Percentiles rank a stretch among this genome's conserved stretches.
These are phyloP conservation scores for Phialocephala subalpina DNA, from an alignment of 2,329 filamentous ascomycete genomes.

Conservation along the genomic window DNA sequence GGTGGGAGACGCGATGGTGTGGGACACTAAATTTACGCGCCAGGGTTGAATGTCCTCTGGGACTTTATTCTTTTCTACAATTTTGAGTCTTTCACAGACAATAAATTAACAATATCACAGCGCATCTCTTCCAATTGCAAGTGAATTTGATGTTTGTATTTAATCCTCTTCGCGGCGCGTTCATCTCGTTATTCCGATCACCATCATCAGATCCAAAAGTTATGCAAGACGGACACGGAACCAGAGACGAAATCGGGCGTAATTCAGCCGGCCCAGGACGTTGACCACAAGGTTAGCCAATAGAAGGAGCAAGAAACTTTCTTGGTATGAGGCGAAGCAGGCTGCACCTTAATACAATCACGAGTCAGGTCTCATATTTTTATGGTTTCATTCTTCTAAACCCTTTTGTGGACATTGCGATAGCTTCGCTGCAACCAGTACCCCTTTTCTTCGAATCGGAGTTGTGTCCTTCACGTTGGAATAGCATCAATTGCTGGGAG, in stretches of 20 bases:
- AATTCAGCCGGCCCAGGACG: not conserved
- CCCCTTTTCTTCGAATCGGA: not conserved
- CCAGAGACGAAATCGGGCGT: not conserved
- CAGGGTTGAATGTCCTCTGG: not conserved
- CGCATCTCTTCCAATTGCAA: too few relatives aligned
- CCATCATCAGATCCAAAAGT: not conserved
- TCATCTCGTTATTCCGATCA: too few relatives aligned
- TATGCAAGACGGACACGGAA: not conserved
- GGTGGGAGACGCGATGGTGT: slow-evolving; percentile 18
- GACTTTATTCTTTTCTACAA: not conserved
- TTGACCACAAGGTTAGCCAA: not conserved
- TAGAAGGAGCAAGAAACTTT: not conserved
- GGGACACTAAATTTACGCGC: not conserved
- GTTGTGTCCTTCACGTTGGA: not conserved
- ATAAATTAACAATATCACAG: not conserved
- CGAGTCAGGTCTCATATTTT: not conserved
- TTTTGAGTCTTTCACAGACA: not conserved
- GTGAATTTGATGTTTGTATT: too few relatives aligned
- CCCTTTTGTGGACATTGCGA: not conserved
- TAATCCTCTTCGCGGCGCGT: too few relatives aligned
- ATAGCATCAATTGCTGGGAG: not conserved
- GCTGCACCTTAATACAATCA: not conserved
- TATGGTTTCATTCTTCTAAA: not conserved
- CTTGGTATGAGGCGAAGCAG: not conserved
- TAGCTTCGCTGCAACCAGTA: not conserved